Conservation (phyloP, 176 grass and related monocot species). For the Hsuehochloa calcarea region DNA sequence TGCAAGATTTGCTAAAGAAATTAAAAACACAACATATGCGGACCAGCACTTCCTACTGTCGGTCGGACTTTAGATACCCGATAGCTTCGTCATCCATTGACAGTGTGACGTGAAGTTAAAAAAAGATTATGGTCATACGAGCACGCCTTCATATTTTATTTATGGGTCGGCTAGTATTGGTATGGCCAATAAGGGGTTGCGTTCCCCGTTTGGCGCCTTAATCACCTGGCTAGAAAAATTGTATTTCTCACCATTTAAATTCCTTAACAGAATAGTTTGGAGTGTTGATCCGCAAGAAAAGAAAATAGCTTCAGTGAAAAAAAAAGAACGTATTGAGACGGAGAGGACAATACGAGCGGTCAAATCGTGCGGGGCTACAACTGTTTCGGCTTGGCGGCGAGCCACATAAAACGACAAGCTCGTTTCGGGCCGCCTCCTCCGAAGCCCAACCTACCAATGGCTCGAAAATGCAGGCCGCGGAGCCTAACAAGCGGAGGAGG, state of each 20-base stretch:
- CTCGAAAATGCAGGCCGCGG: background rate
- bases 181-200: background rate
- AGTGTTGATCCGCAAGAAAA: background rate
- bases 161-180: too few species aligned
- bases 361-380: conserved; percentile 1
- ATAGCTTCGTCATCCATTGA: too few species aligned
- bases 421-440: background rate
- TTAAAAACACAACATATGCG: too few species aligned
- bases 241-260: background rate
- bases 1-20: too few species aligned
- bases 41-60: too few species aligned
- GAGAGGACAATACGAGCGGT: background rate
- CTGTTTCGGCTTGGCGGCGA: background rate
- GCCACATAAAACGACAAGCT: background rate
- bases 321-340: background rate
- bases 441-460: conserved; percentile 13
- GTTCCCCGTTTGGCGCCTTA: background rate
- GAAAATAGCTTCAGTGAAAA: background rate
- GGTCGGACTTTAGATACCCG: too few species aligned
- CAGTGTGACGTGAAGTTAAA: too few species aligned
- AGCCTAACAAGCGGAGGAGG: conserved; percentile 13
- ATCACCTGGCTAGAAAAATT: background rate
- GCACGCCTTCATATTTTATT: too few species aligned
- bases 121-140: too few species aligned
- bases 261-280: too few species aligned